Percentiles rank a stretch among this genome's conserved stretches.
Evolutionary conservation across 306 rosid species (phyloP).

Genomic region (Sophora flavescens): DNA sequence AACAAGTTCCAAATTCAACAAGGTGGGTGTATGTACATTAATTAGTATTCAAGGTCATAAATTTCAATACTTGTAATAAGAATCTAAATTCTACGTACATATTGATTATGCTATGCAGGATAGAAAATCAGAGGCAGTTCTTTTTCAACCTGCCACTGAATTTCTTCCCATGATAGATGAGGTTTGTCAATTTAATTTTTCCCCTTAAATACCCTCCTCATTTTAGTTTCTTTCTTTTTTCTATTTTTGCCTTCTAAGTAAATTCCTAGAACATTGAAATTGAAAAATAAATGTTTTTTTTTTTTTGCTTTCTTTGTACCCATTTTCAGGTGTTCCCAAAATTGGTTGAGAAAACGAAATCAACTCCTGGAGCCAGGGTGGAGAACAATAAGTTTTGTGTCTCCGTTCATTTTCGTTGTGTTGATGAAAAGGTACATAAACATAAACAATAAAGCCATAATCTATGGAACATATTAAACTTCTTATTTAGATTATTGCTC

Average conservation of each 20-base stretch:
- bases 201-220: too few species aligned
- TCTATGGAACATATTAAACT: background rate
- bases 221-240: background rate
- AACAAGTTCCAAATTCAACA: conserved; percentile 65
- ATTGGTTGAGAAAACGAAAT: conserved; percentile 73
- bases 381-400: conserved; percentile 89
- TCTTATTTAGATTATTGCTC: background rate
- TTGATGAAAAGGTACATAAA: conserved; percentile 81
- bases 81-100: background rate
- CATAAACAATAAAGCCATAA: background rate
- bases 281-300: background rate
- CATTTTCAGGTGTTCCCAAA: conserved; percentile 65
- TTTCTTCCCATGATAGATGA: conserved; percentile 91
- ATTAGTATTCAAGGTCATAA: background rate
- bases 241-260: background rate
- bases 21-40: conserved; percentile 55
- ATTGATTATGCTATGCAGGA: conserved; percentile 54
- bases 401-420: conserved; percentile 94
- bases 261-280: background rate
- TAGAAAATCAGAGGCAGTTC: conserved; percentile 61
- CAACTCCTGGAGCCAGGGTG: conserved; percentile 79
- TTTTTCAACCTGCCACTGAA: conserved; percentile 88
- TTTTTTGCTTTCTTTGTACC: background rate
- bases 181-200: conserved; percentile 61
- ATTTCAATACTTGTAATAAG: background rate